Evolutionary conservation across 768 basidiomycete species (phyloP), one percentile per base, ranked within the genome.

Genomic region (Lentinula sp.): DNA sequence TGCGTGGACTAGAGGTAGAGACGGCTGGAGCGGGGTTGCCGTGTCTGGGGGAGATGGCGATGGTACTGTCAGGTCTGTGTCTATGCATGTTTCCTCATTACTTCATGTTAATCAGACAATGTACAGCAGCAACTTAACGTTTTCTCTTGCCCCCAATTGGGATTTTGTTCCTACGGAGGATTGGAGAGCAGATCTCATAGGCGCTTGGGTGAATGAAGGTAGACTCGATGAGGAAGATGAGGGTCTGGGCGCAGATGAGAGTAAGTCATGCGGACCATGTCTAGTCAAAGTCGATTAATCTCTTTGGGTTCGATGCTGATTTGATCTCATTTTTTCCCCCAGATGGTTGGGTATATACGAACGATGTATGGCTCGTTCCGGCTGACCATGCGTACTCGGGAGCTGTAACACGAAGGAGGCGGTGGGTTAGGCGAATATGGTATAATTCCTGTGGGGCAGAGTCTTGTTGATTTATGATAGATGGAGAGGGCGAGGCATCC

Each of bases 331-430:
- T 28, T 28, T 23, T 28, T 28, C 3, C 28, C 28, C 28, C 56
- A 86, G 89, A 84, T 66, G 91, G 89, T 3, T 93, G 92, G 90
- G 83, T 89, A 13, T 93, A 93, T 66, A 87, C 87, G 7, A 88
- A 90, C 63, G 90, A 91, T 61, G 74, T 79, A 0, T 93, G 91
- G 92, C 73, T 83, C 4, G 78, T 85, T 60, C 76, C 84, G 59
- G 72, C 69, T 42, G 72, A 68, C 63, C 64, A 70, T 68, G 77
- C 71, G 43, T 76, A 75, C 73, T 71, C 58, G 64, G 75, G 75
- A 45, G 75, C 78, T 3, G 79, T 89, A 63, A 91, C 89, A 16
- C 73, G 89, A 50, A 71, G 89, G 64, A 71, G 89, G 64, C 74
- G 88, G 58, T 92, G 91, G 91, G 73, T 81, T 9, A 74, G 89